These are phyloP conservation scores for Fomitiporia mediterranea DNA, from an alignment of 1,284 basidiomycete genomes.

Conservation along the genomic window DNA sequence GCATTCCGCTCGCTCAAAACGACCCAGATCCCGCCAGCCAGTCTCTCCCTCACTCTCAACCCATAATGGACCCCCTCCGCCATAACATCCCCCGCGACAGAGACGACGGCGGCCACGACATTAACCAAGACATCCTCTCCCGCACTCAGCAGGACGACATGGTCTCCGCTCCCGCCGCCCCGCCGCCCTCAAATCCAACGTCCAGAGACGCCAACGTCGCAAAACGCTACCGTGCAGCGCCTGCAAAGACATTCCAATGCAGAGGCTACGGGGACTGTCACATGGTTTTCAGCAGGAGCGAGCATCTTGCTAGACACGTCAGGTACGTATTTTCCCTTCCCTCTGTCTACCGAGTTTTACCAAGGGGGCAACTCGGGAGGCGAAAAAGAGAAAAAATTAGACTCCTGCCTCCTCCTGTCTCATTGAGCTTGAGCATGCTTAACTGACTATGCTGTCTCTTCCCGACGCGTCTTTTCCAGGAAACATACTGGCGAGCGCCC, in stretches of 20 bases:
- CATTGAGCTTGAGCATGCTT: too few species aligned
- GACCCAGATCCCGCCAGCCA: too few species aligned
- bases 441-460: neutral
- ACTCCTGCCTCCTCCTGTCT: too few species aligned
- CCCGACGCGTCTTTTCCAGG: constrained; percentile 38
- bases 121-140: neutral
- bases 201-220: constrained; percentile 30
- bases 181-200: constrained; percentile 14
- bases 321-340: constrained; percentile 48
- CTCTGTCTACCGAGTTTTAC: too few species aligned
- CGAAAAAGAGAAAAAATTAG: neutral
- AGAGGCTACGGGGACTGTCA: constrained; percentile 91
- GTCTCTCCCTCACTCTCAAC: neutral
- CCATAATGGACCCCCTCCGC: constrained; percentile 1
- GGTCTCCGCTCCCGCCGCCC: constrained; percentile 4
- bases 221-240: constrained; percentile 71
- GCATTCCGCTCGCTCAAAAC: neutral
- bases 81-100: neutral
- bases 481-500: constrained; percentile 98
- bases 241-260: constrained; percentile 92
- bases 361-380: neutral
- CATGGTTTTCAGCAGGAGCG: constrained; percentile 94
- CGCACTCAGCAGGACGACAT: neutral
- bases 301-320: constrained; percentile 94
- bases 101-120: neutral